Base-by-base conservation (phyloP, 2,329 filamentous ascomycete species). In the Fusarium aywerte region DNA sequence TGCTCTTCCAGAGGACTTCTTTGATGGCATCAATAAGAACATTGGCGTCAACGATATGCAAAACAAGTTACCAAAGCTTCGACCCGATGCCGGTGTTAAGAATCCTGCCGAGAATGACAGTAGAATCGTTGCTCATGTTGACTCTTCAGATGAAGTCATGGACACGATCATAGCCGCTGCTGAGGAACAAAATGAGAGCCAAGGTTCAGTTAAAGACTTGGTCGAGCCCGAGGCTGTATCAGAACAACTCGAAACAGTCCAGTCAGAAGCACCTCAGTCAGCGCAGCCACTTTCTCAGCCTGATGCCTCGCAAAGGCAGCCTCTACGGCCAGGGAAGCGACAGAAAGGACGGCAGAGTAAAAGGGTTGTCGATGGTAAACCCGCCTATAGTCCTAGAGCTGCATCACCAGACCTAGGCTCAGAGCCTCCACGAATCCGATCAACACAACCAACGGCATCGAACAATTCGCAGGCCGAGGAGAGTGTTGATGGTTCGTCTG, bases 341-440 rank as follows among this genome's bases (percentile, higher is more conserved):
- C 53, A 47, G 25, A 60, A 29, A 13, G 49, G 31, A 13, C 57
- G 53, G 11, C 66, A 65, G 18, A 64, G 58, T 4, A 49, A 63
- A 57, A 71, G 65, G 33, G 23, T 45, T n/a, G 7, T 54, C 4
- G 66, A 50, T 35, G 52, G 33, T 5, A 56, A 67, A 23, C 15
- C 32, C 3, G n/a, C 36, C 7, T 44, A 62, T 40, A 20, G 7
- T 15, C 27, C 38, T 18, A 65, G 59, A 18, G 38, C 11, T 7
- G 47, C 11, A 16, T 70, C 67, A 32, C 63, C 49, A 21, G 70
- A 71, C 3, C 56, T 63, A 4, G 68, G 65, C 23, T 51, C 61
- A 20, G 53, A 54, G 16, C 3, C 7, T 36, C 56, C 39, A 15
- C 39, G n/a, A 15, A 10, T 25, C 25, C 35, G 35, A 43, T 20